Evolutionary conservation across 768 basidiomycete genomes (phyloP), one percentile per base, ranked within the genome.

Genomic region (Suillus plorans): DNA sequence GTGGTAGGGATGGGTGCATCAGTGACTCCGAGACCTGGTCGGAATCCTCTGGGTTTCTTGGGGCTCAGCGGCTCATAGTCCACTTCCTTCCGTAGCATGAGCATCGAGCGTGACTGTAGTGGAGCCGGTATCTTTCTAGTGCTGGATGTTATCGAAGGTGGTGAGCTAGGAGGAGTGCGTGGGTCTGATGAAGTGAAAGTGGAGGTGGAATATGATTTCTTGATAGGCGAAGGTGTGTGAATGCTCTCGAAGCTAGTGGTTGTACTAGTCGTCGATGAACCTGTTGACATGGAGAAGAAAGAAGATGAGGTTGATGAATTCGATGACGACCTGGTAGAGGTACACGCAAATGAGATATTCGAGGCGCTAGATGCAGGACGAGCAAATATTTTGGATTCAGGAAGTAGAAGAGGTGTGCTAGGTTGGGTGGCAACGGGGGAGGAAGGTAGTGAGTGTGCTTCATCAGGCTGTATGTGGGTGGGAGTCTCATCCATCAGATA

Each of bases 401-500:
- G 70, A 16, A 61, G 37, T 49, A 67, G 64, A 37, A 62, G 64
- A 63, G 68, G 62, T 65, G 67, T 25, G 63, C 58, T 65, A 36
- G 60, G 64, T 81, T 80, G 57, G 37, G 72, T 61, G 63, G 59
- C 22, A 60, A 68, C 58, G 3, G 76, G 68, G 20, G 79, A 70
- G n/a, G 77, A 69, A 0, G 80, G 80, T 13, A 75, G 70, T 5
- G 74, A 69, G 6, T 84, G 82, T 4, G 67, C 60, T 66, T 63
- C 61, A 22, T 20, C 20, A 31, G 37, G 56, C 52, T 12, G 61
- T 66, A 50, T 58, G 4, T 68, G 64, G 25, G 68, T 64, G 7
- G 78, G 72, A 1, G 85, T 86, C 72, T 97, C 95, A 65, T 96
- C 95, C 53, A 97, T 81, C 8, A 98, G 82, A 74, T 98, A 98